A percentile compares a stretch with the other conserved stretches of the same genome.
Conservation (phyloP, 225 moss, liverwort and hornwort genomes). For the Sphagnum contortum region DNA sequence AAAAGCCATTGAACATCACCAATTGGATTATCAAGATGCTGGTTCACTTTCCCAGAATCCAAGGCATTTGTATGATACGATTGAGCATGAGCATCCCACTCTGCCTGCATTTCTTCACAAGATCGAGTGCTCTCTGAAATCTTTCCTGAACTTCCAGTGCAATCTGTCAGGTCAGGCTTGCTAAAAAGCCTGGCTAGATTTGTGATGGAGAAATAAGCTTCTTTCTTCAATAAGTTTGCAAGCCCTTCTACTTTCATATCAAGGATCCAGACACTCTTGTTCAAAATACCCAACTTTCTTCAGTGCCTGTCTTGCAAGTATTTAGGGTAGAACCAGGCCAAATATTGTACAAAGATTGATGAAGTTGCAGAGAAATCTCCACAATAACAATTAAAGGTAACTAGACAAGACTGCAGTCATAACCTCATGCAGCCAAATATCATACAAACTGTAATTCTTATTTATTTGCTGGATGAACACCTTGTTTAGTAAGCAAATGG, state of each 20-base stretch:
- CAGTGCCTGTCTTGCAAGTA: conserved; percentile 6
- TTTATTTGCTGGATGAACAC: too few relatives aligned
- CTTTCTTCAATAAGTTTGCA: conserved; percentile 11
- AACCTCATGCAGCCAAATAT: too few relatives aligned
- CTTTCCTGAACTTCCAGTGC: conserved; percentile 35
- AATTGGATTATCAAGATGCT: conserved; percentile 28
- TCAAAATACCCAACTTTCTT: conserved; percentile 33
- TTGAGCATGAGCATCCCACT: conserved; percentile 41
- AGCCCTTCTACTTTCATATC: conserved; percentile 22
- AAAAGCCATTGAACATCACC: conserved; percentile 44
- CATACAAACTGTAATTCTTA: too few relatives aligned
- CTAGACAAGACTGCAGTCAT: too few relatives aligned
- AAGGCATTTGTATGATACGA: conserved; percentile 31
- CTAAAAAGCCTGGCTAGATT: conserved; percentile 16
- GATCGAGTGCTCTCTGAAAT: conserved; percentile 26
- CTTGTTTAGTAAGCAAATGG: too few relatives aligned
- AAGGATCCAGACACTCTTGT: conserved; percentile 35
- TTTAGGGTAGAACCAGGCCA: too few relatives aligned
- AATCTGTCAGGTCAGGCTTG: conserved; percentile 32
- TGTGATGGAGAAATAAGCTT: neutral
- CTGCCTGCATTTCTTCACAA: conserved; percentile 40
- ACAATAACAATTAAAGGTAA: too few relatives aligned
- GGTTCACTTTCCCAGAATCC: conserved; percentile 32
- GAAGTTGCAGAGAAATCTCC: too few relatives aligned
- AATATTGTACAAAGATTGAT: too few relatives aligned